Evolutionary conservation across 1,284 basidiomycete species (phyloP).

Genomic region (Sanghuangporus sanghuang): DNA sequence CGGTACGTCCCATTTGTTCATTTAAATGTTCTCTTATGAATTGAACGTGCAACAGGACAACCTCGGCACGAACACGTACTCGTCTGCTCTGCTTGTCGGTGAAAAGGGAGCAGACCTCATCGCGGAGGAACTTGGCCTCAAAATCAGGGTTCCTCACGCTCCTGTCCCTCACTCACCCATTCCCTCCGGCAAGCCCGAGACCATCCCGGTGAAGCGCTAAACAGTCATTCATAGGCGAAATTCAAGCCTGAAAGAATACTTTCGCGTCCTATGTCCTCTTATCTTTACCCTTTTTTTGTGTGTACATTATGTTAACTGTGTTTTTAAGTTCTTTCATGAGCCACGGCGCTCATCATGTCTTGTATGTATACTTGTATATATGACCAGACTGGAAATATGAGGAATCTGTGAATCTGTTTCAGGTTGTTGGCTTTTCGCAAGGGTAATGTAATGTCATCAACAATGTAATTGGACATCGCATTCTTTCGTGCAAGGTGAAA

Average conservation of each 20-base stretch:
- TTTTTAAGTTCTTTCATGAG: neutral
- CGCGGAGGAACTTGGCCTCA: slow-evolving; percentile 61
- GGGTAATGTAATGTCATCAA: neutral
- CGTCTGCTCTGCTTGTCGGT: slow-evolving; percentile 60
- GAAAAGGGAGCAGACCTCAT: slow-evolving; percentile 64
- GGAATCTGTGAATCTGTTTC: neutral
- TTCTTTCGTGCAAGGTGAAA: neutral
- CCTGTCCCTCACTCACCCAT: slow-evolving; percentile 66
- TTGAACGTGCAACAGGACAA: slow-evolving; percentile 43
- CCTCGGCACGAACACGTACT: slow-evolving; percentile 69
- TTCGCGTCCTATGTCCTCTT: neutral
- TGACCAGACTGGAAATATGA: neutral
- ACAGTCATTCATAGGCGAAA: neutral
- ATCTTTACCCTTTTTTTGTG: neutral
- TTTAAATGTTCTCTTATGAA: neutral
- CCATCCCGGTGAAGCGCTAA: slow-evolving; percentile 26
- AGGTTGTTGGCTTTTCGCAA: neutral
- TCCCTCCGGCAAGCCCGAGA: slow-evolving; percentile 50
- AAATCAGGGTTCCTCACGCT: slow-evolving; percentile 57
- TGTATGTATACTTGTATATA: neutral
- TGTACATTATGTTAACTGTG: neutral
- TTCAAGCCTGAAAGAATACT: neutral
- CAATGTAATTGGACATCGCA: no score
- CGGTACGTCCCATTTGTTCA: slow-evolving; percentile 33
- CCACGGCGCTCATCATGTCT: neutral